These are phyloP conservation scores for Lentinula detonsa DNA, from an alignment of 768 basidiomycete species.

Conservation along the genomic window DNA sequence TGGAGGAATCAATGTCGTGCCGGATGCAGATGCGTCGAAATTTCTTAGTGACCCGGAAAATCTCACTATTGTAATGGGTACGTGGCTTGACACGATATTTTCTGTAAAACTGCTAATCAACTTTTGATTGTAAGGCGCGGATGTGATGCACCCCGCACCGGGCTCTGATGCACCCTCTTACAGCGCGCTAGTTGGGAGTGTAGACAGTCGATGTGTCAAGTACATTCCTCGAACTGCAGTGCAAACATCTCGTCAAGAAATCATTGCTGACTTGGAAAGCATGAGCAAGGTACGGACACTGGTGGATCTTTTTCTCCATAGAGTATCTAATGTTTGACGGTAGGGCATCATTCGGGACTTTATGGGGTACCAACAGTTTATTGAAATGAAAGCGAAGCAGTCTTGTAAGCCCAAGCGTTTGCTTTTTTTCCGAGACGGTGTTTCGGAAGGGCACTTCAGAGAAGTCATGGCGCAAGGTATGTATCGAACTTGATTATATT, in stretches of 20 bases:
- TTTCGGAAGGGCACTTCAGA: slow-evolving; percentile 10
- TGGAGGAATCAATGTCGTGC: background rate
- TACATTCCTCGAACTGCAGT: slow-evolving; percentile 47
- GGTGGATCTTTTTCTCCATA: background rate
- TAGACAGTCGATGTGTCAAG: slow-evolving; percentile 45
- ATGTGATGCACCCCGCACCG: slow-evolving; percentile 55
- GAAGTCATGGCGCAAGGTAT: slow-evolving; percentile 8
- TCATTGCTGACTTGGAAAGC: slow-evolving; percentile 42
- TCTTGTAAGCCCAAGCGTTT: slow-evolving; percentile 33
- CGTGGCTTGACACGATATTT: background rate
- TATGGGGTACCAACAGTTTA: slow-evolving; percentile 27
- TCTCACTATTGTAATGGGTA: slow-evolving; percentile 6
- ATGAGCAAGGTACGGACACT: slow-evolving; percentile 34
- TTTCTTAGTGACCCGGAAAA: background rate
- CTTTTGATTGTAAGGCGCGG: slow-evolving; percentile 31
- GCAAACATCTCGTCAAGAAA: slow-evolving; percentile 44
- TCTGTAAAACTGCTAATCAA: background rate
- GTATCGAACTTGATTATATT: background rate
- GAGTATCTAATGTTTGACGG: too few species aligned
- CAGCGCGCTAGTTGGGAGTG: slow-evolving; percentile 48
- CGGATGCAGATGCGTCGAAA: background rate
- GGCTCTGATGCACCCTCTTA: slow-evolving; percentile 52
- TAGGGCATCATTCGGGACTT: slow-evolving; percentile 32
- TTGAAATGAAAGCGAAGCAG: slow-evolving; percentile 23
- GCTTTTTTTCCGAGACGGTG: slow-evolving; percentile 38